A percentile compares a stretch with the other conserved stretches of the same genome.
These are phyloP conservation scores for Glycine latifolia DNA, from an alignment of 306 rosid species.

Conservation along the genomic window DNA sequence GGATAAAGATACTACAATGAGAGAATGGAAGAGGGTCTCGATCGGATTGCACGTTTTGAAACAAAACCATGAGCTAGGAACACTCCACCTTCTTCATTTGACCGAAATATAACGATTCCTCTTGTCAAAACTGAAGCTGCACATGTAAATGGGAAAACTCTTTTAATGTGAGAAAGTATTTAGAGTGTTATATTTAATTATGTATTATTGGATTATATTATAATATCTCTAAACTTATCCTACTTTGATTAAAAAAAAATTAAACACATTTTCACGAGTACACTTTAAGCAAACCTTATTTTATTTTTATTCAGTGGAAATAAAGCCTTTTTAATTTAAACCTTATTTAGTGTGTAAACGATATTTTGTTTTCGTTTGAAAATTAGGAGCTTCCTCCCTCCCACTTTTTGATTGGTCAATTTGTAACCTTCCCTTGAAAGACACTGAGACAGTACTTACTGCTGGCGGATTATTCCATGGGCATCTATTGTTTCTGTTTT, in stretches of 20 bases:
- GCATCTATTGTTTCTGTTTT: neutral
- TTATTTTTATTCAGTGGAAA: no score
- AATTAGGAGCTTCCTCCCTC: neutral
- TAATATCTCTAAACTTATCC: neutral
- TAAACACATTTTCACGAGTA: neutral
- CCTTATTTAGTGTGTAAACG: neutral
- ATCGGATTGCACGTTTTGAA: neutral
- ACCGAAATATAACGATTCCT: neutral
- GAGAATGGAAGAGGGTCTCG: no score
- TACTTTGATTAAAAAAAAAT: neutral
- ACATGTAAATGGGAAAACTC: neutral
- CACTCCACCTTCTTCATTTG: neutral
- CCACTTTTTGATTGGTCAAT: neutral
- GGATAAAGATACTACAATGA: no score
- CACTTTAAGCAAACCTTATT: no score
- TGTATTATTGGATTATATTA: neutral
- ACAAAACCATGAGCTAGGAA: neutral
- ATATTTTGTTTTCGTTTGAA: neutral
- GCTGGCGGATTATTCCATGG: slow-evolving; percentile 17
- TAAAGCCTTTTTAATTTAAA: neutral
- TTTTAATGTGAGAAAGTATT: neutral
- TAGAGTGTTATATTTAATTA: neutral
- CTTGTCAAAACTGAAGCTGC: neutral
- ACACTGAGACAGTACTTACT: neutral
- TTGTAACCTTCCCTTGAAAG: neutral